These are phyloP conservation scores for Gilbertella persicaria DNA, from an alignment of 371 early-diverging fungal genomes.

Conservation along the genomic window DNA sequence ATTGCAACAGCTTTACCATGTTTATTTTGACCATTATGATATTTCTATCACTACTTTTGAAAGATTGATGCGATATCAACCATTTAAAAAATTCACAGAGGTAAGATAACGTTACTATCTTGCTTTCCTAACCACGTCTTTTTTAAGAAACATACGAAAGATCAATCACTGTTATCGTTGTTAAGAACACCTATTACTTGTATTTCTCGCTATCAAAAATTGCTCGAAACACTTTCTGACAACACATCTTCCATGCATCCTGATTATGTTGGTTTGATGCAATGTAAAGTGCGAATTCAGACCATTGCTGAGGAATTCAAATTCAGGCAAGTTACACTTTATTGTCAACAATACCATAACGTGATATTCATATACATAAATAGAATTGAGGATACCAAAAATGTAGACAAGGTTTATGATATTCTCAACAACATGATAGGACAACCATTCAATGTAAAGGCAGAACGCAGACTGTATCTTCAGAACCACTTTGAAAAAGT, in stretches of 20 bases:
- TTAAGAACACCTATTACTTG: constrained; percentile 36
- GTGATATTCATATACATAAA: background rate
- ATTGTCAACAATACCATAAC: background rate
- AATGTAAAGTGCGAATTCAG: constrained; percentile 30
- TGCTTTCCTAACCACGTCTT: background rate
- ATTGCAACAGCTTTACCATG: constrained; percentile 23
- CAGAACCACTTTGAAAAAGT: constrained; percentile 12
- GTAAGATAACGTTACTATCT: constrained; percentile 21
- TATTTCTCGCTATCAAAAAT: constrained; percentile 28
- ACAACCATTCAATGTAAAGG: constrained; percentile 37
- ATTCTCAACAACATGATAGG: constrained; percentile 33
- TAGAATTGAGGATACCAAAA: constrained; percentile 36
- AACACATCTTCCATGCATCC: constrained; percentile 49
- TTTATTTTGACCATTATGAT: constrained; percentile 40
- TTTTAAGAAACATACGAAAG: constrained; percentile 6
- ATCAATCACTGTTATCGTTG: constrained; percentile 29
- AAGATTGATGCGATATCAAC: constrained; percentile 33
- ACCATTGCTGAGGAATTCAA: constrained; percentile 29
- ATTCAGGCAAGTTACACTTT: constrained; percentile 9
- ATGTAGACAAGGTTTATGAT: constrained; percentile 41
- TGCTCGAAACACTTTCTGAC: constrained; percentile 32
- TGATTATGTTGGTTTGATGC: constrained; percentile 36
- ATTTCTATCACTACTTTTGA: constrained; percentile 38
- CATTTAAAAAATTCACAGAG: constrained; percentile 50
- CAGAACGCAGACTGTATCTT: constrained; percentile 29